Evolutionary conservation across 2,329 filamentous ascomycete species (phyloP).

Genomic region (Aspergillus novofumigatus): DNA sequence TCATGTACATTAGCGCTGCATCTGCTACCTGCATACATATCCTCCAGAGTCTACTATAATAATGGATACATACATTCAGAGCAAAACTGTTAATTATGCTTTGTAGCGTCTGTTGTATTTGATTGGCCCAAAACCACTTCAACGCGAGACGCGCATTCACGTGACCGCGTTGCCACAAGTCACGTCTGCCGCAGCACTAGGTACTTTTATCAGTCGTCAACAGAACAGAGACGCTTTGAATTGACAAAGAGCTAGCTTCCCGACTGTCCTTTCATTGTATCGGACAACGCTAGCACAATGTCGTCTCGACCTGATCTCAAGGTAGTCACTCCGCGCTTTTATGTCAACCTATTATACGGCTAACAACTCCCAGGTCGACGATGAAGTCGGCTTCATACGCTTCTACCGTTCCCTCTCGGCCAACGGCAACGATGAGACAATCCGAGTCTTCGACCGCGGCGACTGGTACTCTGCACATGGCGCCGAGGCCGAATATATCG

Average conservation of each 20-base stretch:
- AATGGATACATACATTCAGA: constrained; percentile 3
- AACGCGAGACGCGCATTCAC: constrained; percentile 34
- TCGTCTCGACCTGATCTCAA: constrained; percentile 69
- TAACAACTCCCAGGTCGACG: constrained; percentile 65
- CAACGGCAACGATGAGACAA: constrained; percentile 59
- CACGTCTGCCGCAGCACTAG: constrained; percentile 17
- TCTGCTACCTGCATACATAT: background rate
- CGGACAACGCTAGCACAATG: constrained; percentile 47
- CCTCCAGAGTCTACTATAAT: background rate
- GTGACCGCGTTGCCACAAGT: constrained; percentile 24
- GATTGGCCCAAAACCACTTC: constrained; percentile 14
- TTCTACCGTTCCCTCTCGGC: constrained; percentile 84
- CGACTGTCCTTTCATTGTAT: constrained; percentile 4
- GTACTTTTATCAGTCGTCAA: background rate
- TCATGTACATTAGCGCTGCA: constrained; percentile 22
- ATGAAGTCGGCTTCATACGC: constrained; percentile 93
- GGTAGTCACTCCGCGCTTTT: too few relatives aligned
- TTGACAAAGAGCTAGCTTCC: constrained; percentile 5
- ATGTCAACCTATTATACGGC: too few relatives aligned
- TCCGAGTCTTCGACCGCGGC: constrained; percentile 88
- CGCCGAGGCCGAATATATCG: constrained; percentile 45
- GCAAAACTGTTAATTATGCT: background rate
- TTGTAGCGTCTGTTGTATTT: background rate
- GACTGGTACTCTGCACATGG: constrained; percentile 80
- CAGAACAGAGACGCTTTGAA: constrained; percentile 6